Percentiles rank a stretch among this genome's conserved stretches.
Evolutionary conservation across 2,329 filamentous ascomycete species (phyloP).

Genomic region (Colletotrichum truncatum): DNA sequence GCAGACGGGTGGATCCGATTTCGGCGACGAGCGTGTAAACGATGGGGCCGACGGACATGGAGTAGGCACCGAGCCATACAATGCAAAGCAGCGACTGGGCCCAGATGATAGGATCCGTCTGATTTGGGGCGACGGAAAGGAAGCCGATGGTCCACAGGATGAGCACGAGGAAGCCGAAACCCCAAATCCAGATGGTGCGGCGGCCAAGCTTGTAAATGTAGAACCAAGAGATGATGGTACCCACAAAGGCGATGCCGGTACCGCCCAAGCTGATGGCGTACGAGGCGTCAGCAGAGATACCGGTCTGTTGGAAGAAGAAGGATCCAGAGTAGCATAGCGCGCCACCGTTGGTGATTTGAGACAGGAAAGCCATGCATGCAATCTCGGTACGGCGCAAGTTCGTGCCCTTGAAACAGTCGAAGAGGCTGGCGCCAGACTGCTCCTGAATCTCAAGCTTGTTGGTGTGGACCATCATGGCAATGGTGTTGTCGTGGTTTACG

Average conservation of each 20-base stretch:
- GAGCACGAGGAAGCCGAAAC: constrained; percentile 46
- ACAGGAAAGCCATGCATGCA: constrained; percentile 49
- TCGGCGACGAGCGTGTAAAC: constrained; percentile 56
- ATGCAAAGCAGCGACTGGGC: constrained; percentile 51
- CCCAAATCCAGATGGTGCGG: constrained; percentile 51
- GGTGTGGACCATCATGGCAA: constrained; percentile 54
- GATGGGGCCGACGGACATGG: constrained; percentile 53
- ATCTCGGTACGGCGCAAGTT: constrained; percentile 57
- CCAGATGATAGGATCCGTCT: constrained; percentile 46
- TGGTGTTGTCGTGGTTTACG: constrained; percentile 45
- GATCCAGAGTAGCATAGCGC: constrained; percentile 51
- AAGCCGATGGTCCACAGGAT: constrained; percentile 55
- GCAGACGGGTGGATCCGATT: constrained; percentile 53
- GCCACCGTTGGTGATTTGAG: constrained; percentile 52
- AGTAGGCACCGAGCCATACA: constrained; percentile 54
- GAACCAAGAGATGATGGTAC: constrained; percentile 53
- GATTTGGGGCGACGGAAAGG: constrained; percentile 46
- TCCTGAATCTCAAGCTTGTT: constrained; percentile 55
- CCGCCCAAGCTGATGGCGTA: constrained; percentile 53
- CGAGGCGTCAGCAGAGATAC: constrained; percentile 45
- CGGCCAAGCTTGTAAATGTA: constrained; percentile 53
- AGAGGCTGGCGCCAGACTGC: constrained; percentile 47
- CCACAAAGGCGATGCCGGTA: constrained; percentile 52
- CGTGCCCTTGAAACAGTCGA: constrained; percentile 57
- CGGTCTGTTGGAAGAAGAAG: constrained; percentile 58